Base-by-base conservation (phyloP, 202 grass and related monocot genomes). In the Carex arenaria region DNA sequence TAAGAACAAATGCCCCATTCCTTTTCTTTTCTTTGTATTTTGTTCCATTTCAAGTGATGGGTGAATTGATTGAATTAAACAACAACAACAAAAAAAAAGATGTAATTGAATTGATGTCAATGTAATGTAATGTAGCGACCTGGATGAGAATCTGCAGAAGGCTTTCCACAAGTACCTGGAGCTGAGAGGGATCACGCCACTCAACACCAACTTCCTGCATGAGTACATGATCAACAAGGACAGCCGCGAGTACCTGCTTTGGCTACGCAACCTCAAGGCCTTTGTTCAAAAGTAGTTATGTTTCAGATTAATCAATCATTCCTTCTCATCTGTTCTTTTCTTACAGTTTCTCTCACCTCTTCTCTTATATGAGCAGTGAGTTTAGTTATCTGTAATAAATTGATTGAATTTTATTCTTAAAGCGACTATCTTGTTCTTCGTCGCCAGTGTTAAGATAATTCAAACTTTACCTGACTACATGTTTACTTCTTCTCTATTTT, bases 181-280 rank as follows among this genome's bases (percentile, higher is more conserved):
- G 54, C 83, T 99, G 36, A 83, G 96, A 4, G 96, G 96, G 14
- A 87, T 99, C 84, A 88, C 93, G 0, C 89, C 93, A 3, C 70
- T 88, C 81, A 90, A 93, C 1, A 99, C 96, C 71, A 99, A 95
- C 85, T 94, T 95, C 84, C 80, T 99, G 89, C 96, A 99, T 0
- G 88, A 91, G 70, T 95, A 92, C 86, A 95, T 98, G 95, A 95
- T 98, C 70, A 98, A 93, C 88, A 95, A 98, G 84, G 95, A 95
- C 74, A 93, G 91, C 85, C 89, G 88, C 7, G 95, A 98, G 86
- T 98, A 92, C 66, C 84, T 98, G 47, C 47, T 92, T 51, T 98
- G 93, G 93, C 83, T 92, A 77, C 88, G 83, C 67, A 95, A 92
- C 82, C 75, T 99, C 85, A 99, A 95, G 89, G 88, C 86, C 51